These are phyloP conservation scores for Fusarium bulbicola DNA, from an alignment of 2,329 filamentous ascomycete species.

Conservation along the genomic window DNA sequence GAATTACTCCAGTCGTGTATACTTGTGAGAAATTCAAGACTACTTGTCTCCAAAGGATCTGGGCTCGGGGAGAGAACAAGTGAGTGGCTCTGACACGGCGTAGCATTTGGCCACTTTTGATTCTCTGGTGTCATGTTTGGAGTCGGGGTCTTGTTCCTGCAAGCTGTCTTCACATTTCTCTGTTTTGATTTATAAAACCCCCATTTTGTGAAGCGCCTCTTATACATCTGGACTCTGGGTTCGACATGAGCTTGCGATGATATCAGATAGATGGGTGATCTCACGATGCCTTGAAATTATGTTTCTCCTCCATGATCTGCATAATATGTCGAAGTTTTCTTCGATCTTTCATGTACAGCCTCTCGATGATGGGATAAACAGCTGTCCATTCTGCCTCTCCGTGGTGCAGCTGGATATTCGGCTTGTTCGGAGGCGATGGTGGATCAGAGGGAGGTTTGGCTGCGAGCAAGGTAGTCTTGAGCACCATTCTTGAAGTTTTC, in stretches of 20 bases:
- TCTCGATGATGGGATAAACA: conserved; percentile 3
- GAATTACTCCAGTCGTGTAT: conserved; percentile 6
- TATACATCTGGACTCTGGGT: conserved; percentile 11
- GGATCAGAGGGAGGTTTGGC: background rate
- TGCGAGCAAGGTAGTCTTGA: background rate
- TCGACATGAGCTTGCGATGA: background rate
- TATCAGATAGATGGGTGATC: background rate
- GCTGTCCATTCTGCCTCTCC: conserved; percentile 13
- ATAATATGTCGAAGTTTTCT: conserved; percentile 22
- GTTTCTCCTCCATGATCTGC: conserved; percentile 11
- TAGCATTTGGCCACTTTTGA: too few species aligned
- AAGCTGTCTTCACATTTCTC: background rate
- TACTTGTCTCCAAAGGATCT: background rate
- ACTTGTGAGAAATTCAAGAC: conserved; percentile 5
- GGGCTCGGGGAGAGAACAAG: background rate
- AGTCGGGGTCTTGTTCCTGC: background rate
- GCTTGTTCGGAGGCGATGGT: background rate
- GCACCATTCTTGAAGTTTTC: background rate
- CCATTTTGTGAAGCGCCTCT: conserved; percentile 25
- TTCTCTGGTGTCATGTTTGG: too few species aligned
- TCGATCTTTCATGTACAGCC: conserved; percentile 5
- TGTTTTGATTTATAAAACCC: conserved; percentile 17
- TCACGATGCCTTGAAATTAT: conserved; percentile 26
- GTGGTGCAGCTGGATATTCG: background rate
- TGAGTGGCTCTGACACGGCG: background rate